Base-by-base conservation (phyloP, 345 rosid genomes). In the Hypericum androsaemum region DNA sequence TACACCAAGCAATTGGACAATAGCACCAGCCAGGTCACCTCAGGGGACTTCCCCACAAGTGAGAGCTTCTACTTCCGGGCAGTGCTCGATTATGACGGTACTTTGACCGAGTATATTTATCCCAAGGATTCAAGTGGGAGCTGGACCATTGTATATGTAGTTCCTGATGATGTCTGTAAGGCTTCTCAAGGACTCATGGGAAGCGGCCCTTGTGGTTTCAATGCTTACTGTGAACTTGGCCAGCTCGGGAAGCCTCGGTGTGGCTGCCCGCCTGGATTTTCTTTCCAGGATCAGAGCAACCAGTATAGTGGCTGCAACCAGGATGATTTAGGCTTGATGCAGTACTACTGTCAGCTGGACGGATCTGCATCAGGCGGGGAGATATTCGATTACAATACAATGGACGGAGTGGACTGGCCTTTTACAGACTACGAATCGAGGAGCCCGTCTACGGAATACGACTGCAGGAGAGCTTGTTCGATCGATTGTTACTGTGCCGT, bases 401-500 rank as follows among this genome's bases (percentile, higher is more conserved):
- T 72, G 77, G 9, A 11, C 6, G 47, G 59, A 0, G 54, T 73
- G 3, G 60, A 82, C 35, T 77, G 74, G 78, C 71, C 76, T 0
- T 0, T 8, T 0, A 52, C 60, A 2, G 79, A 80, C 57, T 84
- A 80, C 39, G 67, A 58, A 43, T 3, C 12, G 12, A 74, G 54
- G 43, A 0, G 5, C 5, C 12, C 32, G 7, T 59, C 54, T 14
- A 39, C 50, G 2, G 74, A 70, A 66, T 78, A 74, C 37, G 59
- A 62, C 54, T 82, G 81, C 71, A 62, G 70, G 41, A 43, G 35
- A 28, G 57, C 62, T 49, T 86, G 83, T 67, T 52, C 80, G 67
- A 43, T 2, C 7, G 89, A 75, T 54, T 82, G 88, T 56, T 66
- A 71, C n/a, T 86, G 90, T 36, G 80, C 59, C 10, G 78, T 68